Base-by-base conservation (phyloP, 768 basidiomycete genomes). In the Russula foetens region DNA sequence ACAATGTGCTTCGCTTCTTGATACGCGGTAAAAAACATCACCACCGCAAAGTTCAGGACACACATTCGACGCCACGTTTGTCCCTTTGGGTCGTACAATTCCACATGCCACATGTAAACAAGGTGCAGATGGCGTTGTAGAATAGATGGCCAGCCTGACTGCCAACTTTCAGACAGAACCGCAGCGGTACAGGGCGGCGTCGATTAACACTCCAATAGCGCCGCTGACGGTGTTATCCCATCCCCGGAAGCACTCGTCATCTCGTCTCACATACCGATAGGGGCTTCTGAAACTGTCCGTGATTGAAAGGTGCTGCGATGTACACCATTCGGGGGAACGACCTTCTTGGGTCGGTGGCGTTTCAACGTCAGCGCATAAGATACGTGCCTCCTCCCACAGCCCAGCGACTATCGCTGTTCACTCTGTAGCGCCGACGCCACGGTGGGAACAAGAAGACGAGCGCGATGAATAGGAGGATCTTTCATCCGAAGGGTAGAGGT, bases 331-430 rank as follows among this genome's bases (percentile, higher is more conserved):
- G 49, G 56, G 43, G 59, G 28, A 45, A 53, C 33, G 48, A 63
- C 62, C 63, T 66, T n/a, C n/a, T n/a, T n/a, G n/a, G n/a, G 64
- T 24, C 76, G 31, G 31, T 9, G 5, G 9, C 35, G 76, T 69
- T 86, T 86, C 50, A 90, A 72, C 14, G 86, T 78, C 35, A 12
- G 35, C 35, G 11, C 6, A 35, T 35, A 11, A 35, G 35, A 67
- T 88, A 89, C n/a, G 85, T 86, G 15, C 82, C 84, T 19, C 90
- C 86, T 90, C n/a, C n/a, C n/a, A n/a, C n/a, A n/a, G n/a, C n/a
- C n/a, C 90, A 91, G 21, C 74, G 73, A 0, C 87, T 88, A 9
- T 89, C 89, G 9, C 89, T 88, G 0, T 71, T 73, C 9, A 75
- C 67, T 64, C 84, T 78, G 71, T 86, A 86, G 4, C 84, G 80